Conservation (phyloP, 768 basidiomycete genomes). For the Phaffia tasmanica region DNA sequence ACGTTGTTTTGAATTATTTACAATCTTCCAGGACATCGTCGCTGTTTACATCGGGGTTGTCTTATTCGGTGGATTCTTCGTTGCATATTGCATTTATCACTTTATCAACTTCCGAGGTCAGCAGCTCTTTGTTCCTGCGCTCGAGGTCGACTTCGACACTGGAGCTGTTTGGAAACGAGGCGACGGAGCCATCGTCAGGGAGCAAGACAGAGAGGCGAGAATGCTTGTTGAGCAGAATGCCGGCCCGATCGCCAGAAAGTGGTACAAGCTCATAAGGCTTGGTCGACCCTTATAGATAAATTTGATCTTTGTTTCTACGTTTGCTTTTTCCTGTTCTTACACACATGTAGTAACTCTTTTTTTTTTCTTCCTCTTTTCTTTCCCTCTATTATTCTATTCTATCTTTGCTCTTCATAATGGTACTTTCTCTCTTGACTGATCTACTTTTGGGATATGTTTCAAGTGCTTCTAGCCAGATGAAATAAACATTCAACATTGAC, state of each 20-base stretch:
- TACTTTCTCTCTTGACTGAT: too few species aligned
- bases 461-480: neutral
- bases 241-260: too few species aligned
- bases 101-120: slow-evolving; percentile 29
- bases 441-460: too few species aligned
- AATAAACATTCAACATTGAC: neutral
- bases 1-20: too few species aligned
- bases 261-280: too few species aligned
- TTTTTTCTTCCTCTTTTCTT: neutral
- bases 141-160: slow-evolving; percentile 47
- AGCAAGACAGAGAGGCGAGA: too few species aligned
- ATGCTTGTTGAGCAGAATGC: too few species aligned
- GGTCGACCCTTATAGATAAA: too few species aligned
- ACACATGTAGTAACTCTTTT: neutral
- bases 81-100: slow-evolving; percentile 39
- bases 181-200: slow-evolving; percentile 35
- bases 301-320: too few species aligned
- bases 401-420: too few species aligned
- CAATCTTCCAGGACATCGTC: too few species aligned
- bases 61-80: slow-evolving; percentile 44
- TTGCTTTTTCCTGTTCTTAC: too few species aligned
- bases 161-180: slow-evolving; percentile 48
- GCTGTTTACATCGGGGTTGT: slow-evolving; percentile 48
- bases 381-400: neutral
- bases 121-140: slow-evolving; percentile 42